Base-by-base conservation (phyloP, 352 stramenopile genomes). In the Phytophthora sp. region DNA sequence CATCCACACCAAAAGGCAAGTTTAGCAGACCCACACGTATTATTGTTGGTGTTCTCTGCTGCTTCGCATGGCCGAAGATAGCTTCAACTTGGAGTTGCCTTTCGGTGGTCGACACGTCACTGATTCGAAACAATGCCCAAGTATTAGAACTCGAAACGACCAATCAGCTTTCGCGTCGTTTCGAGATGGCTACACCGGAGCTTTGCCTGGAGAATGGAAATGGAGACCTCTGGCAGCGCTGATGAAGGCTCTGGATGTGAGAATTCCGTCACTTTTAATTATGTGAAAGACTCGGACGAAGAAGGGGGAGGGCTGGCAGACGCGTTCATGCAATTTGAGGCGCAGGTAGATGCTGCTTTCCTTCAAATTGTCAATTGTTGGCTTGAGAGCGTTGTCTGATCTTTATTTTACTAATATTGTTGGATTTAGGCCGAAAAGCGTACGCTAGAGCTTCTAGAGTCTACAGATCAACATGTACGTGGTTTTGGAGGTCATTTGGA, bases 251-350 rank as follows among this genome's bases (percentile, higher is more conserved):
- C 42, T 30, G 58, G 57, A 48, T 43, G 43, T 18, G 52, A 63
- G 10, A 30, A 68, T 28, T 1, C 17, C 10, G 20, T 24, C 23
- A 20, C 5, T 20, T 50, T 51, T 5, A 30, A 41, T 5, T 57
- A 51, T n/a, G 7, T 11, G 1, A 17, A 45, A 48, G 26, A 38
- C 50, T 62, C 53, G 20, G 64, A 64, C 8, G 68, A 66, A 17
- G 58, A 59, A 41, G 69, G 35, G 15, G 66, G 51, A 18, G 61
- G 58, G 10, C 37, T 89, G 32, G 64, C 82, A 7, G 72, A 85
- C 26, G 72, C 77, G 8, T 89, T 89, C 46, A 66, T 73, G 54
- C 69, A 74, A 54, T 89, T 89, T 65, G 76, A 80, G 54, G 60
- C 69, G n/a, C 66, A 67, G 51, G 79, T 86, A 23, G 26, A 35